Conservation (phyloP, 148 eudicot species). For the Spergularia bocconei region DNA sequence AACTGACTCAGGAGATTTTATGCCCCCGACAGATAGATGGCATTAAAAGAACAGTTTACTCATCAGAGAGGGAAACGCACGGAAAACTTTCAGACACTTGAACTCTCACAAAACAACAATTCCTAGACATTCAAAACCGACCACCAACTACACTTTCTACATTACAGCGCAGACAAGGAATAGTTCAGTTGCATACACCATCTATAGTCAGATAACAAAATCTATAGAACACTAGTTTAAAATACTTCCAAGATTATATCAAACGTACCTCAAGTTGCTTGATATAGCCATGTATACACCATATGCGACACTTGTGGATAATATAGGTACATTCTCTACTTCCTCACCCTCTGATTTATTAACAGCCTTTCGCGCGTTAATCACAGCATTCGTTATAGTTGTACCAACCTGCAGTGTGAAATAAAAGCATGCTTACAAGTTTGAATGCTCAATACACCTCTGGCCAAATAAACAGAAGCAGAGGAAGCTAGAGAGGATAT, state of each 20-base stretch:
- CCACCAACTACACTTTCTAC: neutral
- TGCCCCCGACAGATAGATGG: too few relatives aligned
- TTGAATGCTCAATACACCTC: neutral
- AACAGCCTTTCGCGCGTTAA: constrained; percentile 80
- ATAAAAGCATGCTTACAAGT: constrained; percentile 8
- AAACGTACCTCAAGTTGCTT: constrained; percentile 84
- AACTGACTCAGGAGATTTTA: too few relatives aligned
- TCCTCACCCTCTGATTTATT: constrained; percentile 55
- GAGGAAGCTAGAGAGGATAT: neutral
- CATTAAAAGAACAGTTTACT: too few relatives aligned
- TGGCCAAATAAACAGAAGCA: neutral
- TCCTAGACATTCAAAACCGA: too few relatives aligned
- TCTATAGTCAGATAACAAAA: neutral
- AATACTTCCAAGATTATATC: neutral
- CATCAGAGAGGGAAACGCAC: too few relatives aligned
- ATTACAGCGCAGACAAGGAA: neutral
- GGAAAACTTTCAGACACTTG: too few relatives aligned
- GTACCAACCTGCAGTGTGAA: constrained; percentile 65
- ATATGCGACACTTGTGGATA: constrained; percentile 84
- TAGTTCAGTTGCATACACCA: neutral
- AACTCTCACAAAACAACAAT: too few relatives aligned
- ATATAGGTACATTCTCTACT: constrained; percentile 74
- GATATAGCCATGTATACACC: constrained; percentile 95
- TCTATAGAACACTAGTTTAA: constrained; percentile 1
- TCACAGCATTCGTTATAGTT: constrained; percentile 66